These are phyloP conservation scores for Suillus brevipes DNA, from an alignment of 768 basidiomycete genomes.

Conservation along the genomic window DNA sequence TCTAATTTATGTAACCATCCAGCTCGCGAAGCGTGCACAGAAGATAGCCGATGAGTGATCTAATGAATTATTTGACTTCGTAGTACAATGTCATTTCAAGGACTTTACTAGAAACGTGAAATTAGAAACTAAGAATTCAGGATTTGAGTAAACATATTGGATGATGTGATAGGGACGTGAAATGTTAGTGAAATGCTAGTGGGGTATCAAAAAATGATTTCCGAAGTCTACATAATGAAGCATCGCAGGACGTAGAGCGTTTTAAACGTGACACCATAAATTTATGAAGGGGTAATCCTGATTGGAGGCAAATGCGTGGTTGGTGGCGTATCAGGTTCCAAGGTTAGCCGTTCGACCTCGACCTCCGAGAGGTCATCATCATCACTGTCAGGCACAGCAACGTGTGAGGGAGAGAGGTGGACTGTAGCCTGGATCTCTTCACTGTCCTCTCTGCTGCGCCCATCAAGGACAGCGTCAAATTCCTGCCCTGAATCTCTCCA, in stretches of 20 bases:
- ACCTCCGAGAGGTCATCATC: conserved; percentile 19
- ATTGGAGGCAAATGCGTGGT: conserved; percentile 39
- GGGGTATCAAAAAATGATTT: conserved; percentile 29
- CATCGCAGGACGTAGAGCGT: conserved; percentile 9
- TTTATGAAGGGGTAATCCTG: conserved; percentile 37
- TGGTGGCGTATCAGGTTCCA: conserved; percentile 17
- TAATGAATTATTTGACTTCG: conserved; percentile 4
- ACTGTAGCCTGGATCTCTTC: conserved; percentile 23
- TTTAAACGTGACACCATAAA: conserved; percentile 11
- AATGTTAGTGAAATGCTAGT: conserved; percentile 17
- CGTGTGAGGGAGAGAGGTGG: conserved; percentile 15
- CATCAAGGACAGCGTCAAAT: conserved; percentile 12
- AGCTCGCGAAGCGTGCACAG: conserved; percentile 82
- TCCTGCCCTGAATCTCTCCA: conserved; percentile 47
- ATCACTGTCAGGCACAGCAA: conserved; percentile 22
- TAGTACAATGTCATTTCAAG: conserved; percentile 1
- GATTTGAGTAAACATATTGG: conserved; percentile 16
- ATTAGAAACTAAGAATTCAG: not conserved
- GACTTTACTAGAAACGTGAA: conserved; percentile 1
- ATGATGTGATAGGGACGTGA: conserved; percentile 11
- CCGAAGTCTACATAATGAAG: conserved; percentile 25
- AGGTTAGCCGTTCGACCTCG: conserved; percentile 31
- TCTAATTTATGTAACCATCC: conserved; percentile 11
- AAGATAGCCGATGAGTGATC: conserved; percentile 50
- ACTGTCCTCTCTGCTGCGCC: conserved; percentile 14